Evolutionary conservation across 208 protist genomes (phyloP), one percentile per base, ranked within the genome.

Genomic region (Leptomonas seymouri): DNA sequence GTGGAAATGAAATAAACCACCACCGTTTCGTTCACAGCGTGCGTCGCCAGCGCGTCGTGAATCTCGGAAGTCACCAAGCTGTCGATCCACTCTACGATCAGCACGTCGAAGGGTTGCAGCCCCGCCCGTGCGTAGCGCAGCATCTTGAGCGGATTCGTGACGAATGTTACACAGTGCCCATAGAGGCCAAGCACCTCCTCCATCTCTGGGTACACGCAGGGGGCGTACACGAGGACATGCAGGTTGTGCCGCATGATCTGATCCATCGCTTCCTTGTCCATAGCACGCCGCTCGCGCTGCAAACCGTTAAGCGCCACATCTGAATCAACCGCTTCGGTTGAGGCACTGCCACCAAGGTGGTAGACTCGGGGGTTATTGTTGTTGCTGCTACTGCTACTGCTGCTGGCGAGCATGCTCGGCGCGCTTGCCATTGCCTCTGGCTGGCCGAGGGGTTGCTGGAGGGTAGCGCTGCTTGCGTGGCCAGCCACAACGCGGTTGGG

Each of bases 21-120:
- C 28, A 86, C 81, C 0, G 73, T 85, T 39, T 81, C 76, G 36
- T 81, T 60, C 54, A 59, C 39, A 12, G 67, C 72, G 23, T 74
- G 57, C 15, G 31, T 23, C 16, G 70, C 73, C 39, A 88, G 76
- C 50, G 67, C 50, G 20, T 88, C 61, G 41, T 80, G 48, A 15
- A 93, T 76, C 27, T 84, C 73, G 0, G 57, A 49, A 25, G 55
- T 86, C n/a, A 93, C 65, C n/a, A 91, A 61, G 46, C 60, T 54
- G 39, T 76, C 66, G 20, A 57, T 67, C 82, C 86, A 94, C 64
- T 92, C 82, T 11, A 94, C 76, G 42, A 92, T 67, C 14, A 89
- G 45, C 15, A 87, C 78, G 67, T 94, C 89, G 64, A 90, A 91
- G 27, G 61, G 50, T 23, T 78, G 31, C 36, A 91, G 57, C 1